phyloP scores from a whole-genome alignment of 345 rosid species.

The Carallia pectinifolia region DNA sequence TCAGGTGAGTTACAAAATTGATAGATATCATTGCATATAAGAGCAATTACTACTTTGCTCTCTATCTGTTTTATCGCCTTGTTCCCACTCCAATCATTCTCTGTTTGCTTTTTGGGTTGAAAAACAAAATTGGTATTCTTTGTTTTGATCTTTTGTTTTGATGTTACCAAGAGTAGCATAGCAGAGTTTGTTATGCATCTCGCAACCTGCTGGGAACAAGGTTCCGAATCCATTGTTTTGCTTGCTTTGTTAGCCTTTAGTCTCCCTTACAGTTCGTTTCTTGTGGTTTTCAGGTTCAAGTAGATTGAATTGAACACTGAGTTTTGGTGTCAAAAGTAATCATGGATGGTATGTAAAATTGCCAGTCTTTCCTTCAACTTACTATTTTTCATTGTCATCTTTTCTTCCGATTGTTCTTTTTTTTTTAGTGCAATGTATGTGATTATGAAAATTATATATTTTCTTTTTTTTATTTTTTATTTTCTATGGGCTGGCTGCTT shows the following conservation, averaged over 20 bases:
- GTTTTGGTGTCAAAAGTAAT: slow-evolving; percentile 15
- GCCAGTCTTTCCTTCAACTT: background rate
- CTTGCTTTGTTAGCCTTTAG: background rate
- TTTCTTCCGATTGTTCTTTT: background rate
- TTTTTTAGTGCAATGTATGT: too few species aligned
- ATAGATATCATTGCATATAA: too few species aligned
- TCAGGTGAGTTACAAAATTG: too few species aligned
- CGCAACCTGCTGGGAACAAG: too few species aligned
- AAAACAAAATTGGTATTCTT: background rate
- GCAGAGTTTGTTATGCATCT: background rate
- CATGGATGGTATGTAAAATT: slow-evolving; percentile 45
- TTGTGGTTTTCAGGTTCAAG: slow-evolving; percentile 15
- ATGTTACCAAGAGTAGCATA: background rate
- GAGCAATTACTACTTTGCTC: too few species aligned
- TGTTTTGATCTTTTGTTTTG: background rate
- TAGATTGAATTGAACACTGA: background rate
- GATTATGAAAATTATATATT: too few species aligned
- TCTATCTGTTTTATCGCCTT: background rate
- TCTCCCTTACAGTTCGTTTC: background rate
- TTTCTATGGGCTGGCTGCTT: too few species aligned
- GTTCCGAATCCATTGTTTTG: background rate
- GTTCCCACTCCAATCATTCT: background rate
- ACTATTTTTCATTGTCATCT: background rate
- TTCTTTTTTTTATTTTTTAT: too few species aligned
- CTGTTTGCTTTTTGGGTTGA: background rate